Evolutionary conservation across 352 stramenopile genomes (phyloP).

Genomic region (Phytophthora citrophthora): DNA sequence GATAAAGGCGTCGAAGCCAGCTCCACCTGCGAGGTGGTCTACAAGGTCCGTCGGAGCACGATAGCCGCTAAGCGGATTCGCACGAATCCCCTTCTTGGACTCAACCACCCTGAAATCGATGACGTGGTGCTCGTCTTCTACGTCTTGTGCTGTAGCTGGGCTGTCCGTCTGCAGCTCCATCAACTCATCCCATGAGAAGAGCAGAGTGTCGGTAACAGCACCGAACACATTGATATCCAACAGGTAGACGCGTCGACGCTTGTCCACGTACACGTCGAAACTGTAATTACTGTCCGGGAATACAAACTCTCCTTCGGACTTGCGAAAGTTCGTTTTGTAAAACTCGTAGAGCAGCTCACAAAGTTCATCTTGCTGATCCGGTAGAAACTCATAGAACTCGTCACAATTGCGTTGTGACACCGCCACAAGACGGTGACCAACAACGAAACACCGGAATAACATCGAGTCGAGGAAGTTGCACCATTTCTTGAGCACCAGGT

Average conservation of each 20-base stretch:
- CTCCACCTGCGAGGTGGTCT: slow-evolving; percentile 70
- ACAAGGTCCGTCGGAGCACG: slow-evolving; percentile 87
- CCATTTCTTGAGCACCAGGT: slow-evolving; percentile 95
- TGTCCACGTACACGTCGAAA: slow-evolving; percentile 96
- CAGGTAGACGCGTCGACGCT: slow-evolving; percentile 90
- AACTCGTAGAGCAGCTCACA: slow-evolving; percentile 76
- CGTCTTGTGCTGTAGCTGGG: slow-evolving; percentile 15
- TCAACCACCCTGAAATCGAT: slow-evolving; percentile 87
- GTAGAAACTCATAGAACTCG: slow-evolving; percentile 92
- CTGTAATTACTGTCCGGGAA: slow-evolving; percentile 87
- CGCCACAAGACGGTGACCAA: slow-evolving; percentile 75
- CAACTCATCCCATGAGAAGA: slow-evolving; percentile 94
- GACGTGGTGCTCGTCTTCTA: slow-evolving; percentile 54
- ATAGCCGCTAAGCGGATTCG: slow-evolving; percentile 79
- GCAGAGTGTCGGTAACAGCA: slow-evolving; percentile 90
- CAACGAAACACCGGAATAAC: slow-evolving; percentile 96
- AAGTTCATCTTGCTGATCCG: slow-evolving; percentile 71
- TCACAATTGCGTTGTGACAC: slow-evolving; percentile 93
- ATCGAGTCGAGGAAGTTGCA: slow-evolving; percentile 95
- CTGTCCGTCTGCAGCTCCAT: slow-evolving; percentile 34
- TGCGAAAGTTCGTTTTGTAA: slow-evolving; percentile 59
- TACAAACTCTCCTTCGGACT: slow-evolving; percentile 25
- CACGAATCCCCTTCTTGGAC: slow-evolving; percentile 59
- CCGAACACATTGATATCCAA: slow-evolving; percentile 97
- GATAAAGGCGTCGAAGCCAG: slow-evolving; percentile 83